A percentile compares a stretch with the other conserved stretches of the same genome.
Conservation (phyloP, 352 stramenopile species). For the Pythium scleroteichum region DNA sequence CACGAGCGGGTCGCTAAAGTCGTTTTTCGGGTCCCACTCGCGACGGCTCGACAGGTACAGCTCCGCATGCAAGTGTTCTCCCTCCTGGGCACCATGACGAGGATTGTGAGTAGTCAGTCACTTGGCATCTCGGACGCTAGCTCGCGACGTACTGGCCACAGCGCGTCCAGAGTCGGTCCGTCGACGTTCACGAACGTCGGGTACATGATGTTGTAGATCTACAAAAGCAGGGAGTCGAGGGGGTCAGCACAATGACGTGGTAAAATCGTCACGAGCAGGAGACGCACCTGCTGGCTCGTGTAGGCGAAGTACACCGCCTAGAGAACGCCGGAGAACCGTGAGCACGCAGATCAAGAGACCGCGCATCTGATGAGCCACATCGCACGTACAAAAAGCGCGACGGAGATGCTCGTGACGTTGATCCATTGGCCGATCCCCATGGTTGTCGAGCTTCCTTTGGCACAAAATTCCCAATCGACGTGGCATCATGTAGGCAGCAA, state of each 20-base stretch:
- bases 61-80: conserved; percentile 52
- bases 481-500: conserved; percentile 3
- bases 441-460: not conserved
- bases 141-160: conserved; percentile 48
- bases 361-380: not conserved
- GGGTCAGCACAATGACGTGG: too few species aligned
- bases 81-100: too few species aligned
- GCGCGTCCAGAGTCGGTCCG: conserved; percentile 54
- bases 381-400: conserved; percentile 55
- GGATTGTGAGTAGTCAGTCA: too few species aligned
- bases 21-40: conserved; percentile 41
- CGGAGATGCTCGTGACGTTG: conserved; percentile 62
- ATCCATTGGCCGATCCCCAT: conserved; percentile 48
- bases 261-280: not conserved
- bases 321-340: conserved; percentile 7
- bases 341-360: conserved; percentile 3
- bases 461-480: conserved; percentile 1
- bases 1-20: conserved; percentile 44
- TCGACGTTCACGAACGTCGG: conserved; percentile 49
- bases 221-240: too few species aligned
- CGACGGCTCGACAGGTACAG: conserved; percentile 56
- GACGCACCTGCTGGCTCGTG: conserved; percentile 46
- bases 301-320: conserved; percentile 64
- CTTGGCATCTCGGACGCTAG: not conserved
- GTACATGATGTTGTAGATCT: conserved; percentile 80